Base-by-base conservation (phyloP, 768 basidiomycete genomes). In the Crepidotus variabilis region DNA sequence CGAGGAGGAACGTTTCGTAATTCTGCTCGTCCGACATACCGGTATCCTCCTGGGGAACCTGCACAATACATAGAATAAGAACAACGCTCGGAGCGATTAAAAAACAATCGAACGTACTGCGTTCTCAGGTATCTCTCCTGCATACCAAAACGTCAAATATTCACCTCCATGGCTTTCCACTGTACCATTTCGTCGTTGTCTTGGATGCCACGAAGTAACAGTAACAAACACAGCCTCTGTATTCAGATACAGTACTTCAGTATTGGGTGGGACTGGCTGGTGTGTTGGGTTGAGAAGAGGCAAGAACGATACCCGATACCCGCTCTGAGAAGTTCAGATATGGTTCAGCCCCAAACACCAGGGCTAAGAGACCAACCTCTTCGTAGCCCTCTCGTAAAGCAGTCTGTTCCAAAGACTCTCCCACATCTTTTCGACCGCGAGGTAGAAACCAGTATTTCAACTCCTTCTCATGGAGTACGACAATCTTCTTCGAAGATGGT, bases 301-400 rank as follows among this genome's bases (percentile, higher is more conserved):
- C 8, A 84, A 66, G 51, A 82, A 77, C 33, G 74, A 60, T 22
- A 71, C 75, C 2, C 70, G 72, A 62, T 78, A 81, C 13, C 84
- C 82, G 5, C 80, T 78, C 85, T 84, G 59, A 7, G 23, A 22
- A 20, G 21, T 21, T 33, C 21, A 28, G 43, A 35, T 18, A 48
- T 22, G 14, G 34, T 53, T 24, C 47, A 50, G 22, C 18, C 33
- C 24, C 43, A 16, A 34, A 50, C 32, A 56, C 22, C 47, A 23
- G 20, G 13, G 34, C 3, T 14, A 43, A 5, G 2, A 11, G n/a
- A 59, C 71, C 36, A 56, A 84, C 85, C 79, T 87, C 86, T 64
- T 88, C 86, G 63, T 84, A 81, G 3, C 82, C 86, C 69, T 88
- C 86, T 47, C 87, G 71, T 39, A 87, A 66, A 0, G 82, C 86